Conservation (phyloP, 1,139 yeast genomes). For the Geotrichum citri-aurantii region DNA sequence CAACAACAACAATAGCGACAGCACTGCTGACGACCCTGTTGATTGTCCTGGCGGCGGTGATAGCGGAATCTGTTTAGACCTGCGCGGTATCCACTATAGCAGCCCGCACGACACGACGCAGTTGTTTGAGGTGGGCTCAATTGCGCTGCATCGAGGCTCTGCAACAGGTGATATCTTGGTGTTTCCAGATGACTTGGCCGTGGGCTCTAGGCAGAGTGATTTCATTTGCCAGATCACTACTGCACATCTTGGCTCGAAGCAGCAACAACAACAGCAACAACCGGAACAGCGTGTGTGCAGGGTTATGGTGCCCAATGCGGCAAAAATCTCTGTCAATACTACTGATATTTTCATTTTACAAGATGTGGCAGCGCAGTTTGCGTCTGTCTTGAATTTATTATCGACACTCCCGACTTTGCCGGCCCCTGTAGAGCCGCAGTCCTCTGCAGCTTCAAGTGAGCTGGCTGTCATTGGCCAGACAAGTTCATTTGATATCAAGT, state of each 20-base stretch:
- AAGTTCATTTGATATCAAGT: conserved; percentile 20
- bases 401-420: neutral
- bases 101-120: neutral
- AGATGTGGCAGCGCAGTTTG: conserved; percentile 6
- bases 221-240: conserved; percentile 7
- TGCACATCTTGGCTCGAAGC: neutral
- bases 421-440: neutral
- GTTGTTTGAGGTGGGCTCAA: neutral
- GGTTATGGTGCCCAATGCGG: conserved; percentile 24
- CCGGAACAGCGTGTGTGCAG: conserved; percentile 1
- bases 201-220: conserved; percentile 3
- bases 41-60: neutral
- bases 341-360: conserved; percentile 20
- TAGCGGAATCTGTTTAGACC: conserved; percentile 5
- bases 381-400: conserved; percentile 4
- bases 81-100: conserved; percentile 11
- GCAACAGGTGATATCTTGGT: neutral
- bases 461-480: conserved; percentile 19
- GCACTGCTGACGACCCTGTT: neutral
- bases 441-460: neutral
- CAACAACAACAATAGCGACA: too few species aligned
- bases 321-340: conserved; percentile 15
- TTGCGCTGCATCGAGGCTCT: neutral
- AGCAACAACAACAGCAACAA: neutral
- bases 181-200: conserved; percentile 1